Evolutionary conservation across 2,329 filamentous ascomycete species (phyloP).

Genomic region (Ilyonectria sp.): DNA sequence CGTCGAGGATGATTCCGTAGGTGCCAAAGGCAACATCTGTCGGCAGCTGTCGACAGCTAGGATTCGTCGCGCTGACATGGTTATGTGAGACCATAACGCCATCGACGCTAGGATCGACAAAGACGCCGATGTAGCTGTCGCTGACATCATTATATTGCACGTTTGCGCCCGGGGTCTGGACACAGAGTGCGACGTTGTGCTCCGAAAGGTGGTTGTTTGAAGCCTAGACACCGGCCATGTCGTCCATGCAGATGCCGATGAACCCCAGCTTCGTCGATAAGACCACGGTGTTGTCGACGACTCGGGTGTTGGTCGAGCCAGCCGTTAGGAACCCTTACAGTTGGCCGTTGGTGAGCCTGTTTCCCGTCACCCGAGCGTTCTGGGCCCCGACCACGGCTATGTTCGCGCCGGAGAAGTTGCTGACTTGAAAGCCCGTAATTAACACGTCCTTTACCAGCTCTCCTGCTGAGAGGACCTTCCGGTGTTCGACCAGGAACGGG

Average conservation of each 20-base stretch:
- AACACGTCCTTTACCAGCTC: slow-evolving; percentile 48
- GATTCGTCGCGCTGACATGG: slow-evolving; percentile 9
- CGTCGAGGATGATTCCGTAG: too few relatives aligned
- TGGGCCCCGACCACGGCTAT: slow-evolving; percentile 53
- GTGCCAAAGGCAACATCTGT: too few relatives aligned
- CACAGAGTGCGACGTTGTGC: slow-evolving; percentile 51
- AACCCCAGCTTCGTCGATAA: slow-evolving; percentile 34
- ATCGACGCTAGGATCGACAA: slow-evolving; percentile 51
- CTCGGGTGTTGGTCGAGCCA: slow-evolving; percentile 49
- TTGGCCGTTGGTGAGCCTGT: slow-evolving; percentile 46
- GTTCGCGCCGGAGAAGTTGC: slow-evolving; percentile 51
- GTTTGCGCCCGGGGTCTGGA: slow-evolving; percentile 51
- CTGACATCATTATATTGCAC: slow-evolving; percentile 52
- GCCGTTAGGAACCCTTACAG: slow-evolving; percentile 53
- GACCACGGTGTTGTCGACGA: slow-evolving; percentile 47
- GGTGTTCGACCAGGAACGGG: slow-evolving; percentile 49
- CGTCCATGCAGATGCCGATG: slow-evolving; percentile 55
- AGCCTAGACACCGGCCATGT: slow-evolving; percentile 46
- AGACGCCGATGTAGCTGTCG: slow-evolving; percentile 50
- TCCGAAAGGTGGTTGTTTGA: slow-evolving; percentile 49
- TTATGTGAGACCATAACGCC: slow-evolving; percentile 50
- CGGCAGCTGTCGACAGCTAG: too few relatives aligned
- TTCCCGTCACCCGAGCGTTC: slow-evolving; percentile 44
- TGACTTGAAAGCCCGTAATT: slow-evolving; percentile 52
- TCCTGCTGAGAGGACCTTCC: slow-evolving; percentile 44